A percentile compares a stretch with the other conserved stretches of the same genome.
phyloP scores from a whole-genome alignment of 192 early-diverging fungal genomes.

The Dispira simplex region DNA sequence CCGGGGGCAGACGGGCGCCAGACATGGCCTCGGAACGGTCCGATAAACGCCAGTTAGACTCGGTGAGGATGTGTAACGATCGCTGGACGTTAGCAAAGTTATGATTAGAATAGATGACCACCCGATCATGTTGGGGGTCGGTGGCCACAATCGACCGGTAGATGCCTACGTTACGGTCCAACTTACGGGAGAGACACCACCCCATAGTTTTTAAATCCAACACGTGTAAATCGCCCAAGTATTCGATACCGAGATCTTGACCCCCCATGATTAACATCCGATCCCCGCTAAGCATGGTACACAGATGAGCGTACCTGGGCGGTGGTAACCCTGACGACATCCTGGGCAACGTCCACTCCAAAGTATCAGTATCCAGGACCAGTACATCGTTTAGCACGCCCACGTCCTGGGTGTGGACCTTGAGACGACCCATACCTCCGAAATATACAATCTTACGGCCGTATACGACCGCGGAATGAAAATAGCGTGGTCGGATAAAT shows the following conservation, averaged over 20 bases:
- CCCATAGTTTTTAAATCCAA: conserved; percentile 49
- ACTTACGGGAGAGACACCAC: conserved; percentile 47
- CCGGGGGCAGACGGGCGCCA: conserved; percentile 46
- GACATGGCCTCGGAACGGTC: conserved; percentile 55
- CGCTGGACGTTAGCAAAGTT: conserved; percentile 59
- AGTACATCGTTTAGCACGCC: conserved; percentile 53
- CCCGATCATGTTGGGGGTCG: conserved; percentile 35
- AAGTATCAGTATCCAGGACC: conserved; percentile 36
- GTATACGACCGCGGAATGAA: conserved; percentile 59
- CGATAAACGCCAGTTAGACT: conserved; percentile 40
- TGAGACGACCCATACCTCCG: conserved; percentile 65
- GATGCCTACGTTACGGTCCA: conserved; percentile 60
- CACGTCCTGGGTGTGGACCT: conserved; percentile 31
- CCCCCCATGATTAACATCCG: conserved; percentile 53
- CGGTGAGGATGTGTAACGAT: conserved; percentile 49
- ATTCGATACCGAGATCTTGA: conserved; percentile 59
- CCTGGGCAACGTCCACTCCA: conserved; percentile 35
- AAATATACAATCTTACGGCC: conserved; percentile 47
- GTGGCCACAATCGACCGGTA: conserved; percentile 62
- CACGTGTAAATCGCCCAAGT: conserved; percentile 64
- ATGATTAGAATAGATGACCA: conserved; percentile 59
- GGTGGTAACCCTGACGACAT: conserved; percentile 35
- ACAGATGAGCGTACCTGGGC: conserved; percentile 62
- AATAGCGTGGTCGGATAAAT: conserved; percentile 40
- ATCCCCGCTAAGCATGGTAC: conserved; percentile 42